Evolutionary conservation across 768 basidiomycete species (phyloP).

Genomic region (Ramaria sp.): DNA sequence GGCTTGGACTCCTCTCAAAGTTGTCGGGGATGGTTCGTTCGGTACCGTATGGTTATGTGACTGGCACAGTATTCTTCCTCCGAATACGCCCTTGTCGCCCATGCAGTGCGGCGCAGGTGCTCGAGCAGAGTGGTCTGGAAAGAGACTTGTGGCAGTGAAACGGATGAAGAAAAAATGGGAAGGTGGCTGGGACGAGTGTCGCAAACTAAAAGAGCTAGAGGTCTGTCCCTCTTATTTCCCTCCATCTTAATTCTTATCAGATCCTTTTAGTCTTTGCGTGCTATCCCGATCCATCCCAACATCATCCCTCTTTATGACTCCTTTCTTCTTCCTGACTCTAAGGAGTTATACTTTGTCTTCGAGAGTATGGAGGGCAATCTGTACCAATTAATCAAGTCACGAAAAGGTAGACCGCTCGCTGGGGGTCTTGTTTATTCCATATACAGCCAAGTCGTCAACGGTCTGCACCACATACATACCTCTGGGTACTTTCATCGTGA

Average conservation of each 20-base stretch:
- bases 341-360: constrained; percentile 98
- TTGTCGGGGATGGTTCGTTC: constrained; percentile 96
- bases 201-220: constrained; percentile 90
- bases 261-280: constrained; percentile 68
- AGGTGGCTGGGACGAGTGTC: constrained; percentile 97
- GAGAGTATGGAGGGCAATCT: constrained; percentile 99
- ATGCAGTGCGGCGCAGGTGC: constrained; percentile 95
- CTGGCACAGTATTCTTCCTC: constrained; percentile 93
- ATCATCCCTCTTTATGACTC: constrained; percentile 99
- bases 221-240: constrained; percentile 31
- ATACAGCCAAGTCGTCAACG: constrained; percentile 83
- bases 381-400: constrained; percentile 96
- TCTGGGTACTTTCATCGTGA: constrained; percentile 97
- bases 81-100: constrained; percentile 81
- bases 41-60: constrained; percentile 98
- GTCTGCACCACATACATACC: constrained; percentile 85
- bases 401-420: constrained; percentile 91
- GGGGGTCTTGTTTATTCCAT: constrained; percentile 93
- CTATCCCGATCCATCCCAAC: constrained; percentile 90
- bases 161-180: constrained; percentile 98
- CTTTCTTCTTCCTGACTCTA: constrained; percentile 90
- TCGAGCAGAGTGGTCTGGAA: constrained; percentile 88
- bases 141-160: constrained; percentile 93
- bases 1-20: constrained; percentile 91
- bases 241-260: constrained; percentile 10